Evolutionary conservation across 2,329 filamentous ascomycete species (phyloP), one percentile per base, ranked within the genome.

Genomic region (Ustilaginoidea virens): DNA sequence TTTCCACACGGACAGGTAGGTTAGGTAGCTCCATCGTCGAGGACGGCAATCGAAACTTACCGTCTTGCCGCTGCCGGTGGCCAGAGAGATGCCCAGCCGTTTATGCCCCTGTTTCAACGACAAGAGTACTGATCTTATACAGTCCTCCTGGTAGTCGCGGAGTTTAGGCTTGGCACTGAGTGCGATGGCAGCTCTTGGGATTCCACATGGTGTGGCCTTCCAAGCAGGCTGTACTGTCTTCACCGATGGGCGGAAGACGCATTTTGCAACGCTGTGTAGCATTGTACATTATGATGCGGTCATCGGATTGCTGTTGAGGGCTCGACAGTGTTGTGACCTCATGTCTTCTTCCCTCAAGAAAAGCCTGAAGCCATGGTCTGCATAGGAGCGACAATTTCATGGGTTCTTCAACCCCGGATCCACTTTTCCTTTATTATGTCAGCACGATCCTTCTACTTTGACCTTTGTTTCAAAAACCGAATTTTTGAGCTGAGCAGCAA

Each of bases 41-140:
- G n/a, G n/a, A n/a, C n/a, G n/a, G n/a, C n/a, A n/a, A n/a, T n/a
- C n/a, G n/a, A n/a, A 18, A 42, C 64, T 35, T 52, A 81, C 82
- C 6, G 85, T 94, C 52, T 94, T 94, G 5, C 85, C 85, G 37
- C 80, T 74, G 1, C 86, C 85, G 4, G 86, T 94, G 3, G 85
- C 86, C 20, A 94, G 52, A 0, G 86, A 93, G 5, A 93, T 68
- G 0, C 85, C 85, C 2, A 93, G 57, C 5, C 86, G 69, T 44
- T 80, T 85, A 39, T 86, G 72, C 0, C 85, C 85, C 19, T 69
- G 54, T 3, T 67, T 50, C 1, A 92, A 49, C 31, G 83, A 72
- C 2, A 63, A 54, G 2, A 92, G 55, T 3, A 93, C 80, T 0
- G 83, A 74, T 44, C 80, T 71, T 35, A 94, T 92, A 46, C 82